These are phyloP conservation scores for Pseudogymnoascus sp. DNA, from an alignment of 2,329 filamentous ascomycete genomes.

Conservation along the genomic window DNA sequence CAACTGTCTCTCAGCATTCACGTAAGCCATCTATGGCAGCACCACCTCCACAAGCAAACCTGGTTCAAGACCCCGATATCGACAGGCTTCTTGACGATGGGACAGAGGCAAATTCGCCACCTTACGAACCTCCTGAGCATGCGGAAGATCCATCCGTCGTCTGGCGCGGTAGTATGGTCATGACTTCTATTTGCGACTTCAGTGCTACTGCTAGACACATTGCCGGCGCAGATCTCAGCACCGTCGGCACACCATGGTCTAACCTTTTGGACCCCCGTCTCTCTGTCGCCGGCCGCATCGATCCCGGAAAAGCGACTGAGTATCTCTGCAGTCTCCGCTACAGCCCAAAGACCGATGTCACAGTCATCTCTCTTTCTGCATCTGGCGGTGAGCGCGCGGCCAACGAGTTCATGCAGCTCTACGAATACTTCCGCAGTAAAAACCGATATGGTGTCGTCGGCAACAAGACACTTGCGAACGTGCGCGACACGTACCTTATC, in stretches of 20 bases:
- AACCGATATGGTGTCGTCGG: slow-evolving; percentile 82
- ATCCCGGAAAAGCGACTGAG: slow-evolving; percentile 74
- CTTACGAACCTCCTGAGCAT: slow-evolving; percentile 75
- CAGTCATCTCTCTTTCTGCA: slow-evolving; percentile 66
- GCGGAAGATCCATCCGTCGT: slow-evolving; percentile 62
- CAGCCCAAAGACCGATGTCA: slow-evolving; percentile 73
- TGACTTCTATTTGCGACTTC: slow-evolving; percentile 72
- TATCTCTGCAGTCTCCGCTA: slow-evolving; percentile 85
- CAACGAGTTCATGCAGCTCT: slow-evolving; percentile 65
- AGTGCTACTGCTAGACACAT: slow-evolving; percentile 72
- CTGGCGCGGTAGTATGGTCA: slow-evolving; percentile 70
- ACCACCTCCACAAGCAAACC: slow-evolving; percentile 33
- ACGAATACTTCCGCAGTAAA: slow-evolving; percentile 78
- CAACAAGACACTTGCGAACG: slow-evolving; percentile 61
- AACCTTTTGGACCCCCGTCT: slow-evolving; percentile 65
- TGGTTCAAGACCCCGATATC: slow-evolving; percentile 73
- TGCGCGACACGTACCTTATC: slow-evolving; percentile 86
- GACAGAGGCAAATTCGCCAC: slow-evolving; percentile 58
- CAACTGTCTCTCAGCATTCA: slow-evolving; percentile 43
- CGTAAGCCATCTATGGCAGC: slow-evolving; percentile 42
- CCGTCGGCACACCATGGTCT: slow-evolving; percentile 54
- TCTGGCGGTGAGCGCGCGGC: slow-evolving; percentile 50
- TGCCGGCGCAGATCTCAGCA: slow-evolving; percentile 71
- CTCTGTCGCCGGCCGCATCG: slow-evolving; percentile 71
- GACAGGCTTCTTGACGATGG: slow-evolving; percentile 82